Conservation (phyloP, 2,329 filamentous ascomycete genomes). For the Hortaea werneckii region DNA sequence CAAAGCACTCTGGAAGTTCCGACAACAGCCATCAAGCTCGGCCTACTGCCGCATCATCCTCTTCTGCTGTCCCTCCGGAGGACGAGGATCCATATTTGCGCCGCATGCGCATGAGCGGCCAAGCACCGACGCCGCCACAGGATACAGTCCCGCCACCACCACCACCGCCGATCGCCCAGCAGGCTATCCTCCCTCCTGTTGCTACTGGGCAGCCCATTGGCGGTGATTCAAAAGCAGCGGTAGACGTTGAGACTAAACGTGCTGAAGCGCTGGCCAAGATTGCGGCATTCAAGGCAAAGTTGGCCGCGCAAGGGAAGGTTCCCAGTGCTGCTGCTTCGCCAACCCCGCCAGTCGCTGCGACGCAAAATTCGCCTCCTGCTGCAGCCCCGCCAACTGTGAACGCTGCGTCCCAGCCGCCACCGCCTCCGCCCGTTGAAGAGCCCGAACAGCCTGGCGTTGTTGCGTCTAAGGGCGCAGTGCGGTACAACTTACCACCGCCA, state of each 20-base stretch:
- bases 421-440: slow-evolving; percentile 6
- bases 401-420: too few relatives aligned
- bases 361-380: not conserved
- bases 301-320: slow-evolving; percentile 2
- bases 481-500: slow-evolving; percentile 50
- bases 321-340: not conserved
- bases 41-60: slow-evolving; percentile 34
- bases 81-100: slow-evolving; percentile 60
- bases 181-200: slow-evolving; percentile 1
- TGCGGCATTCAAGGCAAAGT: slow-evolving; percentile 16
- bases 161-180: slow-evolving; percentile 17
- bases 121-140: slow-evolving; percentile 17
- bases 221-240: not conserved
- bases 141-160: slow-evolving; percentile 4
- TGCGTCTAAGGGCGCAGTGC: slow-evolving; percentile 69
- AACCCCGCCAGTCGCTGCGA: not conserved
- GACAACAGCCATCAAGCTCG: slow-evolving; percentile 38
- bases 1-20: slow-evolving; percentile 33
- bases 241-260: slow-evolving; percentile 17
- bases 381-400: not conserved
- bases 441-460: slow-evolving; percentile 37
- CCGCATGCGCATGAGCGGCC: slow-evolving; percentile 45
- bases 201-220: not conserved
- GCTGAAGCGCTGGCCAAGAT: slow-evolving; percentile 22
- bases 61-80: slow-evolving; percentile 32